Percentiles rank a stretch among this genome's conserved stretches.
Conservation (phyloP, 2,329 filamentous ascomycete species). For the Monosporascus sp. region DNA sequence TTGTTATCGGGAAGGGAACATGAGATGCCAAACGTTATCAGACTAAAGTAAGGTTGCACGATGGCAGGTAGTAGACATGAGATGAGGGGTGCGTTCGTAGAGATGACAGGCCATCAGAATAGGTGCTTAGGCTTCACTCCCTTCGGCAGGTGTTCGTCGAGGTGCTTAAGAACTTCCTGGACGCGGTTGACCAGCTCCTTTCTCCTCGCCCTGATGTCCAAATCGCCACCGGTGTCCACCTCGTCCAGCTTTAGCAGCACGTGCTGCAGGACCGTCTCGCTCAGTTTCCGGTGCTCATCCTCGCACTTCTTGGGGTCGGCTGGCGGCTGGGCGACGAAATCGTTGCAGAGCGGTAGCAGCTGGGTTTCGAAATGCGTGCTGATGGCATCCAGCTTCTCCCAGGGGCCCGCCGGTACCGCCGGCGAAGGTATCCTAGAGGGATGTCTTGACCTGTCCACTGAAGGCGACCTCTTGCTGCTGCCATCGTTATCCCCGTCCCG, state of each 20-base stretch:
- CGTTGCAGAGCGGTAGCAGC: constrained; percentile 59
- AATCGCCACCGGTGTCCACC: constrained; percentile 67
- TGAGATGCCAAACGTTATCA: too few species aligned
- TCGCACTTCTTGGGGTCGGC: constrained; percentile 60
- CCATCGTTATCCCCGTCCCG: constrained; percentile 30
- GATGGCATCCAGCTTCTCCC: constrained; percentile 65
- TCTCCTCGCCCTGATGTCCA: constrained; percentile 57
- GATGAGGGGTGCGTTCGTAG: neutral
- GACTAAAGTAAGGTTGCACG: too few species aligned
- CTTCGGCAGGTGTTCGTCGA: constrained; percentile 47
- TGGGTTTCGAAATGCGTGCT: constrained; percentile 58
- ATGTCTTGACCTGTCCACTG: constrained; percentile 29
- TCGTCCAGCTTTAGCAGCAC: constrained; percentile 72
- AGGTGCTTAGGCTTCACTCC: constrained; percentile 9
- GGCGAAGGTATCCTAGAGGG: constrained; percentile 35
- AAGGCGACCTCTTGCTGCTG: constrained; percentile 17
- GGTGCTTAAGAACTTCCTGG: constrained; percentile 58
- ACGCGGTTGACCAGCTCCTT: constrained; percentile 71
- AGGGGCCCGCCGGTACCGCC: constrained; percentile 35
- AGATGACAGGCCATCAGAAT: neutral
- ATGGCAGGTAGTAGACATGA: neutral
- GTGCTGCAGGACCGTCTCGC: constrained; percentile 72
- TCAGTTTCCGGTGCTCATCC: constrained; percentile 70
- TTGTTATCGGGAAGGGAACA: too few species aligned
- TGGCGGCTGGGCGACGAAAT: constrained; percentile 60